phyloP scores from a whole-genome alignment of 2,329 filamentous ascomycete genomes.

The Ascosphaera pollenicola region DNA sequence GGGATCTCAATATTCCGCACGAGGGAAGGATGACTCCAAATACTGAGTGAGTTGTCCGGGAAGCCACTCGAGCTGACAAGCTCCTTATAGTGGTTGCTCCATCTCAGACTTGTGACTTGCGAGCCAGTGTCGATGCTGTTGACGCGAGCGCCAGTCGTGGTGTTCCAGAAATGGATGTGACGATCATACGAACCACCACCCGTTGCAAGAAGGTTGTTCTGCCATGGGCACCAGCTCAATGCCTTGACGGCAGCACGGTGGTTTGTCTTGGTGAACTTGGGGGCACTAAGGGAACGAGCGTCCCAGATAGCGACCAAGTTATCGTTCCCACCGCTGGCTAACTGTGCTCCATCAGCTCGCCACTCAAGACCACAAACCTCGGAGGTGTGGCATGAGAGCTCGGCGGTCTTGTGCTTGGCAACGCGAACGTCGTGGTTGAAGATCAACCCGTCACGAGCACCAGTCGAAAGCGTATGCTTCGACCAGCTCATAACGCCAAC shows the following conservation, averaged over 20 bases:
- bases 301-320: slow-evolving; percentile 99
- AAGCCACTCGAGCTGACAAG: slow-evolving; percentile 95
- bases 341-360: slow-evolving; percentile 87
- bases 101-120: slow-evolving; percentile 87
- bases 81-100: slow-evolving; percentile 94
- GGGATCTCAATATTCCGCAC: slow-evolving; percentile 97
- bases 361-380: slow-evolving; percentile 97
- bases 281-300: slow-evolving; percentile 72
- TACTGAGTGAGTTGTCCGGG: slow-evolving; percentile 96
- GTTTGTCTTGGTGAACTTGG: slow-evolving; percentile 99
- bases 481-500: slow-evolving; percentile 99
- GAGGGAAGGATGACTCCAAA: slow-evolving; percentile 95
- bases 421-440: slow-evolving; percentile 98
- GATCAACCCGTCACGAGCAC: slow-evolving; percentile 80
- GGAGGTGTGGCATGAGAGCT: slow-evolving; percentile 90
- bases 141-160: slow-evolving; percentile 84
- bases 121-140: slow-evolving; percentile 99
- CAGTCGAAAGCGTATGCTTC: slow-evolving; percentile 92
- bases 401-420: slow-evolving; percentile 91
- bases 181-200: slow-evolving; percentile 92
- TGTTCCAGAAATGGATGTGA: slow-evolving; percentile 99
- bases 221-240: slow-evolving; percentile 97
- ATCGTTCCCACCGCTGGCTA: slow-evolving; percentile 95
- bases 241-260: slow-evolving; percentile 98
- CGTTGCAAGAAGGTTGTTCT: slow-evolving; percentile 87